phyloP scores from a whole-genome alignment of 768 basidiomycete species.

The Pulveroboletus sp. region DNA sequence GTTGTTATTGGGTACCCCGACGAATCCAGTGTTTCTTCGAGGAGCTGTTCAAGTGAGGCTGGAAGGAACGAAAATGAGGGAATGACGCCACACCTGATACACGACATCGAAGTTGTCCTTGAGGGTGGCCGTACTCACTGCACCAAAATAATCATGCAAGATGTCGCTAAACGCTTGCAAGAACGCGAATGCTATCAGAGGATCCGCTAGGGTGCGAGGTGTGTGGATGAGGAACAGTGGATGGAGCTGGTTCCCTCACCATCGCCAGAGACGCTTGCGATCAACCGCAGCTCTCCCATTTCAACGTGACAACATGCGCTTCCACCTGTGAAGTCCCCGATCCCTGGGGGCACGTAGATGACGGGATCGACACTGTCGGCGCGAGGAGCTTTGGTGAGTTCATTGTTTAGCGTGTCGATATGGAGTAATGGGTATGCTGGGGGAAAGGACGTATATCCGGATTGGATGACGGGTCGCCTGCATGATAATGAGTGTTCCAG shows the following conservation, averaged over 20 bases:
- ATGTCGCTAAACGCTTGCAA: slow-evolving; percentile 82
- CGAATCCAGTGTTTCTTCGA: slow-evolving; percentile 94
- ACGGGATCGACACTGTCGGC: slow-evolving; percentile 67
- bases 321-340: slow-evolving; percentile 39
- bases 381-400: slow-evolving; percentile 53
- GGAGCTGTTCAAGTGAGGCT: slow-evolving; percentile 47
- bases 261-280: slow-evolving; percentile 82
- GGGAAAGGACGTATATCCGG: slow-evolving; percentile 77
- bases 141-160: slow-evolving; percentile 81
- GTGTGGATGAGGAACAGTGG: background rate
- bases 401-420: slow-evolving; percentile 79
- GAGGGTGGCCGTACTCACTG: slow-evolving; percentile 72
- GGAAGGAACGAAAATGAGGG: background rate
- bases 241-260: slow-evolving; percentile 39
- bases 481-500: slow-evolving; percentile 5
- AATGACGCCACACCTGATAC: slow-evolving; percentile 63
- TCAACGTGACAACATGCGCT: slow-evolving; percentile 82
- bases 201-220: slow-evolving; percentile 60
- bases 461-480: slow-evolving; percentile 82
- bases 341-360: slow-evolving; percentile 52
- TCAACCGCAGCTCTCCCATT: slow-evolving; percentile 67
- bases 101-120: slow-evolving; percentile 94
- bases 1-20: slow-evolving; percentile 92
- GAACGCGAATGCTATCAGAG: slow-evolving; percentile 86
- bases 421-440: slow-evolving; percentile 79